Percentiles rank a stretch among this genome's conserved stretches.
These are phyloP conservation scores for Debaryomyces tyrocola DNA, from an alignment of 805 yeast species.

Conservation along the genomic window DNA sequence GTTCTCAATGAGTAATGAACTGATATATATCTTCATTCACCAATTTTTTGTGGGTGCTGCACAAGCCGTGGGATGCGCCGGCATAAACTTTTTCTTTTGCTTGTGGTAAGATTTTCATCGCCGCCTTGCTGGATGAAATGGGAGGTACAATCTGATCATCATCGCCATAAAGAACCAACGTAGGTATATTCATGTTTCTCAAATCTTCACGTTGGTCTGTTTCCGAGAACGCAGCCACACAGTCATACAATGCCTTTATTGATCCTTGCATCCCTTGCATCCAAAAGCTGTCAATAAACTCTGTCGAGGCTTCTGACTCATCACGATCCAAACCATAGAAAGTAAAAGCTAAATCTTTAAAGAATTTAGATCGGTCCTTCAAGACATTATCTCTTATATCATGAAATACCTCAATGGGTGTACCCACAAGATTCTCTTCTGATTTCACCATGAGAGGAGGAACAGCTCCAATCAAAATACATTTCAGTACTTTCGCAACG, in stretches of 20 bases:
- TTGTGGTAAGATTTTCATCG: slow-evolving; percentile 12
- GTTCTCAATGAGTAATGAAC: slow-evolving; percentile 4
- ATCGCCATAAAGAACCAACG: slow-evolving; percentile 14
- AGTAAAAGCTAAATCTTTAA: slow-evolving; percentile 12
- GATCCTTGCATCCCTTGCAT: slow-evolving; percentile 16
- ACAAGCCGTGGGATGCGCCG: slow-evolving; percentile 15
- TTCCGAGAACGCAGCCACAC: slow-evolving; percentile 14
- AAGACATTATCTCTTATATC: slow-evolving; percentile 11
- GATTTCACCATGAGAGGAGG: slow-evolving; percentile 16
- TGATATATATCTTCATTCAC: slow-evolving; percentile 10
- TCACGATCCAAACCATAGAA: slow-evolving; percentile 14
- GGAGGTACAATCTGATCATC: slow-evolving; percentile 16
- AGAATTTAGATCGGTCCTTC: slow-evolving; percentile 13
- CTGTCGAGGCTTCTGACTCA: slow-evolving; percentile 5
- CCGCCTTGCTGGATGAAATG: slow-evolving; percentile 11
- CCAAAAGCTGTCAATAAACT: slow-evolving; percentile 14
- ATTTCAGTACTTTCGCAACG: slow-evolving; percentile 10
- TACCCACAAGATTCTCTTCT: slow-evolving; percentile 9
- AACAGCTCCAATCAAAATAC: slow-evolving; percentile 15
- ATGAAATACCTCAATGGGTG: slow-evolving; percentile 13
- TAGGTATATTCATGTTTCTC: slow-evolving; percentile 12
- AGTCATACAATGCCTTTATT: slow-evolving; percentile 13
- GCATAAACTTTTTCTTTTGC: slow-evolving; percentile 8
- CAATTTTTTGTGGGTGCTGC: slow-evolving; percentile 12
- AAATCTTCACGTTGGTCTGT: slow-evolving; percentile 14